A percentile compares a stretch with the other conserved stretches of the same genome.
Conservation (phyloP, 352 stramenopile species). For the Pythium monospermum region DNA sequence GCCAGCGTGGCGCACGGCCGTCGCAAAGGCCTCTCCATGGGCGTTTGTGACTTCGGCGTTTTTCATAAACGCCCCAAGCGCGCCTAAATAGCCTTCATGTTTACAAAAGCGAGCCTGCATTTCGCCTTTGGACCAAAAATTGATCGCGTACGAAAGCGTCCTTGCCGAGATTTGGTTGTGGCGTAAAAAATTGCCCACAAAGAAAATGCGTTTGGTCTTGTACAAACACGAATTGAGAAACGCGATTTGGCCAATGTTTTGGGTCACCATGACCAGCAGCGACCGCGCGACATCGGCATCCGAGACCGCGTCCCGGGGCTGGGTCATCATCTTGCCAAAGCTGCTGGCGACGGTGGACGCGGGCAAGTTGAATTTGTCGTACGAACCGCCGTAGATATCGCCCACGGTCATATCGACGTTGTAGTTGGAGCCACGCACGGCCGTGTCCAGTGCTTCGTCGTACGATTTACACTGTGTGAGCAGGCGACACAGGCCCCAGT, state of each 20-base stretch:
- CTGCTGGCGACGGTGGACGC: constrained; percentile 93
- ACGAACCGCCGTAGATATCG: constrained; percentile 98
- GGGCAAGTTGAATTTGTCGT: constrained; percentile 92
- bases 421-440: constrained; percentile 72
- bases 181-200: constrained; percentile 97
- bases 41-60: constrained; percentile 71
- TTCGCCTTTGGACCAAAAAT: constrained; percentile 97
- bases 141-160: constrained; percentile 94
- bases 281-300: constrained; percentile 95
- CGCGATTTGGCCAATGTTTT: constrained; percentile 97
- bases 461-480: constrained; percentile 88
- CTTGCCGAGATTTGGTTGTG: constrained; percentile 95
- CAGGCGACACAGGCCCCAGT: constrained; percentile 96
- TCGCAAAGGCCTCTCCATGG: constrained; percentile 59
- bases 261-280: constrained; percentile 98
- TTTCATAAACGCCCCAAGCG: constrained; percentile 95
- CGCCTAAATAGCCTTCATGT: constrained; percentile 98
- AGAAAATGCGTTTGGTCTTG: constrained; percentile 96
- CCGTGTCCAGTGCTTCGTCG: constrained; percentile 80
- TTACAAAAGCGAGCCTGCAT: constrained; percentile 93
- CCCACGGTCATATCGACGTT: constrained; percentile 97
- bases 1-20: constrained; percentile 25
- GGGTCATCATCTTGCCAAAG: constrained; percentile 92
- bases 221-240: constrained; percentile 98
- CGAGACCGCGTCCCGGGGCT: constrained; percentile 61